A percentile compares a stretch with the other conserved stretches of the same genome.
These are phyloP conservation scores for Incumbomyces lentus DNA, from an alignment of 2,329 filamentous ascomycete species.

Conservation along the genomic window DNA sequence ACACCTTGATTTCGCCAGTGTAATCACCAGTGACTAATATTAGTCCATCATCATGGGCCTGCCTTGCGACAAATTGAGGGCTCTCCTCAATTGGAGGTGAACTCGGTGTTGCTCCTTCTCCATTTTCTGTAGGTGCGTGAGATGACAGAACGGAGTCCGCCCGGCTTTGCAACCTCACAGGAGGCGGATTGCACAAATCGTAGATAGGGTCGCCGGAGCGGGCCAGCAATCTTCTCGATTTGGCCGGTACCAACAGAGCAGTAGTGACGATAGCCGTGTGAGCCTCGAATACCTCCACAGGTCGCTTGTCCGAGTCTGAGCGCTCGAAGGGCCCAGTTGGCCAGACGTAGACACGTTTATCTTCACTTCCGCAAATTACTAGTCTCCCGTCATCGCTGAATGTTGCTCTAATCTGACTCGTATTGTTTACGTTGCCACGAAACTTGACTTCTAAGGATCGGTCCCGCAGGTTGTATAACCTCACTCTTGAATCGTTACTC, in stretches of 20 bases:
- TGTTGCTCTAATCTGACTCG: slow-evolving; percentile 78
- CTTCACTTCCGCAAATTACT: slow-evolving; percentile 87
- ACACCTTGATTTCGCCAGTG: slow-evolving; percentile 81
- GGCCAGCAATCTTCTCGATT: slow-evolving; percentile 66
- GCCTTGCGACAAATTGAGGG: slow-evolving; percentile 66
- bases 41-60: slow-evolving; percentile 65
- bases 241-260: slow-evolving; percentile 73
- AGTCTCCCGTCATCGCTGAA: slow-evolving; percentile 82
- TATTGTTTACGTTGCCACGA: slow-evolving; percentile 79
- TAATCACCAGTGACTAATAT: slow-evolving; percentile 90
- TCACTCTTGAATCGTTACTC: slow-evolving; percentile 86
- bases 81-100: slow-evolving; percentile 51
- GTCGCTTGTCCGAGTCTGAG: slow-evolving; percentile 60
- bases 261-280: slow-evolving; percentile 81
- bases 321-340: slow-evolving; percentile 41
- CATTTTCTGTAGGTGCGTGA: slow-evolving; percentile 34
- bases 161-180: slow-evolving; percentile 67
- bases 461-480: slow-evolving; percentile 79
- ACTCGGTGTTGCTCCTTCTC: slow-evolving; percentile 23
- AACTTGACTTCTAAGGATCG: slow-evolving; percentile 82
- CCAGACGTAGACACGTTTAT: slow-evolving; percentile 86
- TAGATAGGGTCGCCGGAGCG: slow-evolving; percentile 86
- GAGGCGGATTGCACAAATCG: slow-evolving; percentile 89
- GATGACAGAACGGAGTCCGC: slow-evolving; percentile 51
- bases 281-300: slow-evolving; percentile 82